phyloP scores from a whole-genome alignment of 2,329 filamentous ascomycete species.

The Didymella glomerata region DNA sequence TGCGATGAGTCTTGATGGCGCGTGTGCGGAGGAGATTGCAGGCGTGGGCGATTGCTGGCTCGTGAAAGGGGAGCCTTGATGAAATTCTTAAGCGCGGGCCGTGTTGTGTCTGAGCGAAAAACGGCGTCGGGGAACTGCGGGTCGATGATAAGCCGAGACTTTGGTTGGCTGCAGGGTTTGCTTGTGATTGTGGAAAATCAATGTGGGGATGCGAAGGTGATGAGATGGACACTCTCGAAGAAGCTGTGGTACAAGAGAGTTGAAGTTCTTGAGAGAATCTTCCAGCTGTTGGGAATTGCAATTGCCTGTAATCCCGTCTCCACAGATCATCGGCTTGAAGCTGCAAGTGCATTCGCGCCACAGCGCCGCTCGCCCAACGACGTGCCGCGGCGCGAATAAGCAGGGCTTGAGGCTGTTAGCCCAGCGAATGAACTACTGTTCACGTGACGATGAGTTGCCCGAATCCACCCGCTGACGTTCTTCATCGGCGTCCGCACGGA shows the following conservation, averaged over 20 bases:
- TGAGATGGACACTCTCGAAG: background rate
- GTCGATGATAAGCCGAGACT: slow-evolving; percentile 21
- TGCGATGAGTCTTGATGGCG: slow-evolving; percentile 22
- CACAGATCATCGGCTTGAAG: slow-evolving; percentile 18
- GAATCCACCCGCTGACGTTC: slow-evolving; percentile 19
- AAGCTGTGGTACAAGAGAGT: background rate
- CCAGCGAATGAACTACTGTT: slow-evolving; percentile 1
- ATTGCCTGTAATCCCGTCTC: slow-evolving; percentile 8
- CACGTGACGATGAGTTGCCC: slow-evolving; percentile 5
- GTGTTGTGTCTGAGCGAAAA: slow-evolving; percentile 20
- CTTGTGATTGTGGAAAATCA: slow-evolving; percentile 10
- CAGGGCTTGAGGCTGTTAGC: background rate
- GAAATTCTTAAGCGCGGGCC: slow-evolving; percentile 27
- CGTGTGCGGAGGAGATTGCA: slow-evolving; percentile 16
- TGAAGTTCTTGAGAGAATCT: slow-evolving; percentile 1
- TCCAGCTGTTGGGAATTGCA: slow-evolving; percentile 12
- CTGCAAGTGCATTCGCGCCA: slow-evolving; percentile 16
- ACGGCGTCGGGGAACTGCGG: slow-evolving; percentile 21
- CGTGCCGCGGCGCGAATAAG: slow-evolving; percentile 4
- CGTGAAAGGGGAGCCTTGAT: slow-evolving; percentile 23
- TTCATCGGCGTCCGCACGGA: background rate
- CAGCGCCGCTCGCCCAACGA: slow-evolving; percentile 14
- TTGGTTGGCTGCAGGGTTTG: slow-evolving; percentile 1
- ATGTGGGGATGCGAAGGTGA: background rate
- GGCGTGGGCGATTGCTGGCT: slow-evolving; percentile 15